Conservation (phyloP, 2,329 filamentous ascomycete species). For the Aspergillus pseudoglaucus region DNA sequence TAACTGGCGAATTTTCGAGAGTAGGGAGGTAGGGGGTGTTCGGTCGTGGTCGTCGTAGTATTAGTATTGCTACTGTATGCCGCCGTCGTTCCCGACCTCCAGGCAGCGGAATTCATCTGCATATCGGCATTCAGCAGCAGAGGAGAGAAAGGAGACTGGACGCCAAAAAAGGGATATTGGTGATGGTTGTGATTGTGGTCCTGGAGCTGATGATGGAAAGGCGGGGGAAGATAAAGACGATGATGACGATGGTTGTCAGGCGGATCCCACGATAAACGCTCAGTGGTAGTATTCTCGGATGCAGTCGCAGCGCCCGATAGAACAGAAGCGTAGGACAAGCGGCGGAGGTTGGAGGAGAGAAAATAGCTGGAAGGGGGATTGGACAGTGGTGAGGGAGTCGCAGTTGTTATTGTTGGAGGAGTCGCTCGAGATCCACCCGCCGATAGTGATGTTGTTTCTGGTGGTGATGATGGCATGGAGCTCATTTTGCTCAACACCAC, state of each 20-base stretch:
- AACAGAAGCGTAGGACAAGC: conserved; percentile 58
- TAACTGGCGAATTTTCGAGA: conserved; percentile 42
- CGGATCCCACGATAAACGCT: not conserved
- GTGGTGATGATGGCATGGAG: not conserved
- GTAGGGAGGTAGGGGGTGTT: conserved; percentile 39
- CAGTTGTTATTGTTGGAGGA: conserved; percentile 12
- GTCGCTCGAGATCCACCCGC: too few relatives aligned
- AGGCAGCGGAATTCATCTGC: conserved; percentile 42
- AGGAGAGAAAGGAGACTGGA: conserved; percentile 5
- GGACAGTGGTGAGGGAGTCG: conserved; percentile 24
- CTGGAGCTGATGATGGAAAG: conserved; percentile 18
- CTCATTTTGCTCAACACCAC: too few relatives aligned
- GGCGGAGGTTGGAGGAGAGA: conserved; percentile 40
- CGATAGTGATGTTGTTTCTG: too few relatives aligned
- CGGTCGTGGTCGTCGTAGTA: conserved; percentile 12
- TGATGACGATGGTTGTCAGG: conserved; percentile 30
- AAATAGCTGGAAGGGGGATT: conserved; percentile 22
- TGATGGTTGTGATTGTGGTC: conserved; percentile 20
- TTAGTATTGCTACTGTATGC: not conserved
- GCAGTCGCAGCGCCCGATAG: conserved; percentile 46
- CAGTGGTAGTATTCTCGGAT: not conserved
- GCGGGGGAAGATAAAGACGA: conserved; percentile 31
- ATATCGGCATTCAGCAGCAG: conserved; percentile 45
- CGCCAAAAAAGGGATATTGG: conserved; percentile 25
- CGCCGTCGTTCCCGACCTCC: conserved; percentile 31